Base-by-base conservation (phyloP, 2,329 filamentous ascomycete species). In the Diaporthe ilicicola region DNA sequence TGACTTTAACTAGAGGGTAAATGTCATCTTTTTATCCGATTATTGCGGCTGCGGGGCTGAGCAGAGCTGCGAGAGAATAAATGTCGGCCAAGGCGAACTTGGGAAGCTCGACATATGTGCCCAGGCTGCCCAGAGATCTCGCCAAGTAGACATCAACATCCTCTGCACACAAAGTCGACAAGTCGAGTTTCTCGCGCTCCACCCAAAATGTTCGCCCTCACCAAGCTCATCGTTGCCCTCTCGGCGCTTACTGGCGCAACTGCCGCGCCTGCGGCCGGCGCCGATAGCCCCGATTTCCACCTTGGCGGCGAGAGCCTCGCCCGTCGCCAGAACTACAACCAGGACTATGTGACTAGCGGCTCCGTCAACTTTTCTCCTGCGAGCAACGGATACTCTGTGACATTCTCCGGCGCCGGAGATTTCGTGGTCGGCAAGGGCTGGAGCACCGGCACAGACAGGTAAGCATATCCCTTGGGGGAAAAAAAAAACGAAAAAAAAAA, bases 381-480 rank as follows among this genome's bases (percentile, higher is more conserved):
- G 39, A 74, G 55, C 69, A 76, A 76, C 64, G 78, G 78, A 13
- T 87, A 87, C 79, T 80, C 77, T 2, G 82, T 85, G 1, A 76
- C 73, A 29, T 87, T 85, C 80, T 80, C 76, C 9, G 80, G 82
- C 70, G 79, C 78, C 7, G 84, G 84, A 24, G 87, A 89, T 79
- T 88, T 89, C 70, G 87, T 89, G 51, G 86, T 83, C 73, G 88
- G 88, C 66, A 90, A 89, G 77, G 88, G 88, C 55, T 90, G 88
- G 88, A 84, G 81, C 66, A 84, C 85, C 42, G 88, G 88, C 55
- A 82, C 80, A 48, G 79, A 80, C 19, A 82, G 85, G 87, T 88
- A 82, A 72, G 79, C 29, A 19, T 27, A 55, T 5, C 13, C 2
- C 29, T 1, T 3, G 24, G n/a, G n/a, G n/a, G n/a, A n/a, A n/a